Base-by-base conservation (phyloP, 2,329 filamentous ascomycete species). In the Pseudocercospora ulei region DNA sequence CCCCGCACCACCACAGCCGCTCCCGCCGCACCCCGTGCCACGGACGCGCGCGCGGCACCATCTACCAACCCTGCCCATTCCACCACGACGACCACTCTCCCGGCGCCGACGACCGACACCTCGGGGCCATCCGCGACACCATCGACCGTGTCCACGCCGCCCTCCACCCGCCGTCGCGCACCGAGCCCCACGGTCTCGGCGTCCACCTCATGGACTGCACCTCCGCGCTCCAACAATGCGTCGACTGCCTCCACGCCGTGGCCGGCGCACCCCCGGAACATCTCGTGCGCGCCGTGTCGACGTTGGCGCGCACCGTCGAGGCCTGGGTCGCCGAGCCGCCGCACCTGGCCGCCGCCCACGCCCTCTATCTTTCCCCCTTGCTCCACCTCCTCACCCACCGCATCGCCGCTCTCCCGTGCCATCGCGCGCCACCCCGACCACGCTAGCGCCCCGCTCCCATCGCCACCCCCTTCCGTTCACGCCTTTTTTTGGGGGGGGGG, bases 31-130 rank as follows among this genome's bases (percentile, higher is more conserved):
- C n/a, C 29, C n/a, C n/a, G n/a, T n/a, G n/a, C n/a, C n/a, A n/a
- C n/a, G n/a, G n/a, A n/a, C n/a, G n/a, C n/a, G n/a, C n/a, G n/a
- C 9, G 17, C 4, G 22, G n/a, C 8, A 33, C 17, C 3, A 11
- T 33, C 17, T 33, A 33, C 17, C 14, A 18, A 33, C 19, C 9
- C 8, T 33, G 29, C 29, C 9, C 19, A 33, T 33, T 33, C 29
- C 19, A 33, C 11, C 16, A 33, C 29, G 23, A 11, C 23, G 13
- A 22, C 29, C 29, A 22, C n/a, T n/a, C n/a, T n/a, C n/a, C n/a
- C 5, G 29, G 29, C 29, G 22, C 29, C n/a, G 17, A 33, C 13
- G 29, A 33, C 29, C 29, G 22, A 33, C 29, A 33, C 13, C 29
- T 33, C 16, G 29, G 13, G 22, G 29, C 29, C 9, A 20, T 33